These are phyloP conservation scores for Aspergillus udagawae DNA, from an alignment of 2,329 filamentous ascomycete species.

Conservation along the genomic window DNA sequence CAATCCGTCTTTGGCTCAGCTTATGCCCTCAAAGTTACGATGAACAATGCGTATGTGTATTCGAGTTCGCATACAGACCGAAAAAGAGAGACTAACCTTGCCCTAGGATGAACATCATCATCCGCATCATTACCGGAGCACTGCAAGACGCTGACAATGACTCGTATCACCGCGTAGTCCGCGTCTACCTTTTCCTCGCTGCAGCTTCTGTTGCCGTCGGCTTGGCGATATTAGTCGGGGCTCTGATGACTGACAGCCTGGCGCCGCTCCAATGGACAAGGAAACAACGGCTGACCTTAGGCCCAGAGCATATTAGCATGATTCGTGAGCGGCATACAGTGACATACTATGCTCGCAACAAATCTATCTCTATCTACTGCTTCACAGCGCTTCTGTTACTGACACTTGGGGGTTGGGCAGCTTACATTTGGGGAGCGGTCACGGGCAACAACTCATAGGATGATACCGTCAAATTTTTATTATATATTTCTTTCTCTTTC, in stretches of 20 bases:
- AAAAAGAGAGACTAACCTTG: background rate
- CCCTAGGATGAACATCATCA: conserved; percentile 56
- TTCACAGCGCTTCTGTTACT: conserved; percentile 46
- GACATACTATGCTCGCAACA: conserved; percentile 36
- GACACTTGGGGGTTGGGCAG: conserved; percentile 46
- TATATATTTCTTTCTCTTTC: no score
- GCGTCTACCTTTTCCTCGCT: conserved; percentile 55
- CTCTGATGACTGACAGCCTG: conserved; percentile 42
- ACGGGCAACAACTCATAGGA: conserved; percentile 46
- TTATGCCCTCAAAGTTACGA: conserved; percentile 58
- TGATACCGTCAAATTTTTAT: background rate
- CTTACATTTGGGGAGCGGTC: conserved; percentile 59
- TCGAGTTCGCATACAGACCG: background rate
- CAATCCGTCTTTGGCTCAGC: conserved; percentile 58
- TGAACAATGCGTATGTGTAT: conserved; percentile 51
- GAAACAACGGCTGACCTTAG: conserved; percentile 47
- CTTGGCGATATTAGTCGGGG: conserved; percentile 35
- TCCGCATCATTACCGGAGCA: conserved; percentile 54
- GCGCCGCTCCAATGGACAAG: conserved; percentile 56
- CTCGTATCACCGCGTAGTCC: conserved; percentile 53
- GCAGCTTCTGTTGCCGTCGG: conserved; percentile 48
- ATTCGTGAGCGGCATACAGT: conserved; percentile 43
- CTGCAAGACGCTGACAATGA: conserved; percentile 57
- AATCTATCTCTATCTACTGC: conserved; percentile 39
- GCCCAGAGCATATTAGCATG: conserved; percentile 42